Evolutionary conservation across 441 rosid genomes (phyloP).

Genomic region (Gossypium aridum): DNA sequence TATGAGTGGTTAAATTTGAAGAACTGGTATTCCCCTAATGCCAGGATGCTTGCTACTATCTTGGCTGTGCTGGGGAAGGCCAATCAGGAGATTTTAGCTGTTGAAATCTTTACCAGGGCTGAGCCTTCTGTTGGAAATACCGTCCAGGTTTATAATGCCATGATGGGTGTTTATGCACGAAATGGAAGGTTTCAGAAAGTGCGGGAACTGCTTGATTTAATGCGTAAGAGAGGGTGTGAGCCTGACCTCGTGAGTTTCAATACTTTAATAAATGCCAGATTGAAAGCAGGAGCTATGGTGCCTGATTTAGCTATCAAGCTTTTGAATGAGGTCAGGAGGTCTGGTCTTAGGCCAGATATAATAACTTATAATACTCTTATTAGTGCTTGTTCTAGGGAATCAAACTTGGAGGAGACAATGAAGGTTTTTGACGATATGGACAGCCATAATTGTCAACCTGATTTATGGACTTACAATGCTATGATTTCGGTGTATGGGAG

Average conservation of each 20-base stretch:
- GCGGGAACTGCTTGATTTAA: slow-evolving; percentile 62
- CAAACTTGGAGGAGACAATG: slow-evolving; percentile 69
- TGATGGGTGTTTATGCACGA: slow-evolving; percentile 93
- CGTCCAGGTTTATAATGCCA: slow-evolving; percentile 87
- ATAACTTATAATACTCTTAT: slow-evolving; percentile 88
- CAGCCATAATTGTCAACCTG: slow-evolving; percentile 68
- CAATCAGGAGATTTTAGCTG: slow-evolving; percentile 69
- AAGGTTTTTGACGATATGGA: slow-evolving; percentile 75
- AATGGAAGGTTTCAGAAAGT: slow-evolving; percentile 59
- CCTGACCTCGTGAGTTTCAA: slow-evolving; percentile 95
- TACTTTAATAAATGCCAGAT: slow-evolving; percentile 79
- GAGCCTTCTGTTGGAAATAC: slow-evolving; percentile 55
- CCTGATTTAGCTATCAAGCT: slow-evolving; percentile 60
- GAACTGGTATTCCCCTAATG: slow-evolving; percentile 76
- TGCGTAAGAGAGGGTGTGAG: slow-evolving; percentile 72
- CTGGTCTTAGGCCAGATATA: slow-evolving; percentile 78
- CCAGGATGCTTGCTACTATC: slow-evolving; percentile 80
- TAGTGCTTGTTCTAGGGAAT: slow-evolving; percentile 81
- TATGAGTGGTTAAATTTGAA: slow-evolving; percentile 90
- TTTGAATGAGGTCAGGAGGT: slow-evolving; percentile 64
- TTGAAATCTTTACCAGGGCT: slow-evolving; percentile 60
- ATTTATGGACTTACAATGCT: slow-evolving; percentile 93
- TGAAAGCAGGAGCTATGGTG: slow-evolving; percentile 51
- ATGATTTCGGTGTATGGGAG: slow-evolving; percentile 90
- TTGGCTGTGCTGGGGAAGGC: slow-evolving; percentile 83